A percentile compares a stretch with the other conserved stretches of the same genome.
Evolutionary conservation across 768 basidiomycete genomes (phyloP).

Genomic region (Boletus rufocinnamomeus): DNA sequence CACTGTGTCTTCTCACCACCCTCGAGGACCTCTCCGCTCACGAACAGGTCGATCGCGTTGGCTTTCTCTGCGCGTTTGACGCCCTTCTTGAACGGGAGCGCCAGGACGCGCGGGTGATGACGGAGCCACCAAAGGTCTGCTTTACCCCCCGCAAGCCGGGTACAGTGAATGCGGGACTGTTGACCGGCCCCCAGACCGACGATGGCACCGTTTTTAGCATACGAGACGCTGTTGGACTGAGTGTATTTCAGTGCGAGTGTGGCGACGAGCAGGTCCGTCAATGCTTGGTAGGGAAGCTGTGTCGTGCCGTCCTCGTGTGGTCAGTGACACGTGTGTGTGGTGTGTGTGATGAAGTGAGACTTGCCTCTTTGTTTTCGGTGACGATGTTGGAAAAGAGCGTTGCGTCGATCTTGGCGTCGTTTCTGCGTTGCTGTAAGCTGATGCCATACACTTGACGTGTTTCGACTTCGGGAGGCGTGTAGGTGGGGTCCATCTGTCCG

Average conservation of each 20-base stretch:
- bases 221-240: constrained; percentile 98
- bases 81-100: constrained; percentile 94
- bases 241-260: constrained; percentile 98
- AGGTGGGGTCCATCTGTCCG: constrained; percentile 82
- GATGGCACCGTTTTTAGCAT: constrained; percentile 88
- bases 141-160: constrained; percentile 94
- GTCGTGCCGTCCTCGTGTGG: background rate
- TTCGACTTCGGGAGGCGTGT: constrained; percentile 77
- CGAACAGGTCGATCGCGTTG: constrained; percentile 97
- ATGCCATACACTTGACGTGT: constrained; percentile 96
- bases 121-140: constrained; percentile 99
- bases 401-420: constrained; percentile 84
- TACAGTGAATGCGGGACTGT: constrained; percentile 99
- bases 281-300: constrained; percentile 73
- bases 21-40: constrained; percentile 84
- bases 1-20: constrained; percentile 89
- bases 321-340: background rate
- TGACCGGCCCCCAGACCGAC: constrained; percentile 97
- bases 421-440: constrained; percentile 85
- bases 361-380: constrained; percentile 80
- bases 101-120: constrained; percentile 91
- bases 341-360: constrained; percentile 23
- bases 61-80: constrained; percentile 98
- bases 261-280: constrained; percentile 93
- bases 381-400: constrained; percentile 86